Conservation (phyloP, 208 protist species). For the Trypanosoma cruzi region DNA sequence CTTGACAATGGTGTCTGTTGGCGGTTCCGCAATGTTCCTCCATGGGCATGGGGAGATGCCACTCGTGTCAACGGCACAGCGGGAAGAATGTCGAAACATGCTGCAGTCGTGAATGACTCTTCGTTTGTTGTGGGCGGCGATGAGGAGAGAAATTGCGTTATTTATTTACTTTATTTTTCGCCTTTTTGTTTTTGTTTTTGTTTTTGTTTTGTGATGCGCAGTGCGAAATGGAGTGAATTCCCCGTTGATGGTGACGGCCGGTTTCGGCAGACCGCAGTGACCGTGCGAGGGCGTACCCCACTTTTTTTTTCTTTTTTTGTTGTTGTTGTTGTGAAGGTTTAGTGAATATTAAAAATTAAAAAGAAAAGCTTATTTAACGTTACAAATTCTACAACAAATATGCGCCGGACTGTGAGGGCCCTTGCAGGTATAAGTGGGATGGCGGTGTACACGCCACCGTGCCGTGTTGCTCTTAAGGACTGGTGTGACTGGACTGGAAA, state of each 20-base stretch:
- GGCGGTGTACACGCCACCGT: conserved; percentile 85
- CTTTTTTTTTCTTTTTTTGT: no score
- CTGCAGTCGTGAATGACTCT: neutral
- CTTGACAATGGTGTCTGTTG: neutral
- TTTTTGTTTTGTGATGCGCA: no score
- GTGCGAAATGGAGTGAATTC: no score
- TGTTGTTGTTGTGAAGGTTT: neutral
- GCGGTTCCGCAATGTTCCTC: no score
- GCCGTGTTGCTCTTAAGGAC: conserved; percentile 81
- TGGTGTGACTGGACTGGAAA: conserved; percentile 93
- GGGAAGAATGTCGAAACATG: neutral
- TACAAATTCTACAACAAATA: conserved; percentile 14
- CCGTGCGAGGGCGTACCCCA: no score
- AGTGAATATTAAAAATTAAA: neutral
- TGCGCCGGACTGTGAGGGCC: conserved; percentile 46
- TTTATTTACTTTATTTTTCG: no score
- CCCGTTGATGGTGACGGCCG: no score
- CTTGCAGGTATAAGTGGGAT: conserved; percentile 85
- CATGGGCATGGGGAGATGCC: neutral
- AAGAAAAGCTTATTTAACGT: neutral
- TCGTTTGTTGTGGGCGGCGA: no score
- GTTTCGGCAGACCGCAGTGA: no score
- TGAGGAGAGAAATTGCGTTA: conserved; percentile 23
- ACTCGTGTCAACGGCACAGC: neutral
- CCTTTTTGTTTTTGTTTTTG: no score